Evolutionary conservation across 345 rosid species (phyloP).

Genomic region (Syzygium aqueum): DNA sequence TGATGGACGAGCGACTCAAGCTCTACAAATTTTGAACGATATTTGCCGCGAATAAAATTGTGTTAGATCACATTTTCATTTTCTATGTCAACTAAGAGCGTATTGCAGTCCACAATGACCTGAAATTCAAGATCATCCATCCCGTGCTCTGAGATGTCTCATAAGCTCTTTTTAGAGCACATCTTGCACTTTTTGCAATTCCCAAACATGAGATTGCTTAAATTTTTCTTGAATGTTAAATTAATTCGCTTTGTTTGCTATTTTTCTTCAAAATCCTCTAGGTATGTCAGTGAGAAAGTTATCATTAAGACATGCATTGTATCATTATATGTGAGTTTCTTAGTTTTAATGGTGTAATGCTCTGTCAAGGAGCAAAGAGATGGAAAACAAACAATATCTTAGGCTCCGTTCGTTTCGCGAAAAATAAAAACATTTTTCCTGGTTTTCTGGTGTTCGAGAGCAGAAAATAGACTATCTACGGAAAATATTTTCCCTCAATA

Average conservation of each 20-base stretch:
- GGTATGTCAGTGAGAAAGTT: no score
- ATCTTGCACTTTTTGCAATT: constrained; percentile 63
- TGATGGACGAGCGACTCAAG: constrained; percentile 78
- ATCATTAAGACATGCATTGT: not conserved
- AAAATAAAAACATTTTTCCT: no score
- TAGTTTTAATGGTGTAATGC: not conserved
- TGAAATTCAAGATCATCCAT: constrained; percentile 83
- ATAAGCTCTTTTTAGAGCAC: constrained; percentile 60
- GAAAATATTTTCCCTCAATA: no score
- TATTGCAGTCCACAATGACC: constrained; percentile 78
- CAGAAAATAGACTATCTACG: no score
- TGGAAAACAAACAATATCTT: not conserved
- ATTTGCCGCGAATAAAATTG: constrained; percentile 74
- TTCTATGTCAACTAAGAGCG: constrained; percentile 76
- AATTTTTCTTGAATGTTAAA: not conserved
- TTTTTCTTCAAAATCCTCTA: no score
- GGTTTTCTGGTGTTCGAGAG: no score
- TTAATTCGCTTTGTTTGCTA: not conserved
- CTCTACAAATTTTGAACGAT: constrained; percentile 75
- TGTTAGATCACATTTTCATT: constrained; percentile 77
- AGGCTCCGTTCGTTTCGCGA: no score
- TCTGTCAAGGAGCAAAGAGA: not conserved
- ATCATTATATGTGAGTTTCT: not conserved
- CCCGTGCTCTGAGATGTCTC: constrained; percentile 42
- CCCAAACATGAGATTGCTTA: not conserved